Percentiles rank a stretch among this genome's conserved stretches.
These are phyloP conservation scores for Friedmanniomyces endolithicus DNA, from an alignment of 495 filamentous ascomycete species.

Conservation along the genomic window DNA sequence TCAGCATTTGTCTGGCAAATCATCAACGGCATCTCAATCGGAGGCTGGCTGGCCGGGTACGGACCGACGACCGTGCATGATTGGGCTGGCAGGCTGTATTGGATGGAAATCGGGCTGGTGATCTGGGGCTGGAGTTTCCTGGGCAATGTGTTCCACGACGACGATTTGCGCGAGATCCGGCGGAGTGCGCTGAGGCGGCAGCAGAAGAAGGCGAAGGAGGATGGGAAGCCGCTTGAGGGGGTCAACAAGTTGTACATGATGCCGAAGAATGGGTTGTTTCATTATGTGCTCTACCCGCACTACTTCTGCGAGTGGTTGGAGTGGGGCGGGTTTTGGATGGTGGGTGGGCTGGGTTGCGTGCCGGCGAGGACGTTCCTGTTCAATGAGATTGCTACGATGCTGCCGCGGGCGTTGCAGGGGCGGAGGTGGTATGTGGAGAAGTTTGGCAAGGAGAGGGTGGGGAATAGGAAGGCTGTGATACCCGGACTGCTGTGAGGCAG, in stretches of 20 bases:
- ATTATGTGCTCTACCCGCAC: conserved; percentile 75
- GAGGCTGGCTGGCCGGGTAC: conserved; percentile 68
- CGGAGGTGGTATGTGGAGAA: conserved; percentile 75
- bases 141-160: conserved; percentile 75
- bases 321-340: conserved; percentile 78
- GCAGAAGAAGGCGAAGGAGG: conserved; percentile 27
- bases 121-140: conserved; percentile 58
- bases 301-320: conserved; percentile 94
- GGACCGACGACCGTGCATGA: conserved; percentile 48
- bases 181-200: conserved; percentile 43
- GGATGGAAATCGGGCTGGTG: conserved; percentile 42
- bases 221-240: conserved; percentile 27
- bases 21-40: conserved; percentile 62
- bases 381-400: conserved; percentile 81
- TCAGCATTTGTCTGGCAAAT: conserved; percentile 60
- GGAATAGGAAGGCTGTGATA: conserved; percentile 65
- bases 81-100: conserved; percentile 42
- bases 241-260: conserved; percentile 84
- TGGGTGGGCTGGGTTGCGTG: conserved; percentile 42
- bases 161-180: conserved; percentile 65
- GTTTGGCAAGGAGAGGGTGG: conserved; percentile 72
- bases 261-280: conserved; percentile 71
- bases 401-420: conserved; percentile 74
- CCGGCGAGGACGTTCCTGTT: conserved; percentile 71
- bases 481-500: conserved; percentile 51